Base-by-base conservation (phyloP, 495 filamentous ascomycete species). In the Penicillium paxilli region DNA sequence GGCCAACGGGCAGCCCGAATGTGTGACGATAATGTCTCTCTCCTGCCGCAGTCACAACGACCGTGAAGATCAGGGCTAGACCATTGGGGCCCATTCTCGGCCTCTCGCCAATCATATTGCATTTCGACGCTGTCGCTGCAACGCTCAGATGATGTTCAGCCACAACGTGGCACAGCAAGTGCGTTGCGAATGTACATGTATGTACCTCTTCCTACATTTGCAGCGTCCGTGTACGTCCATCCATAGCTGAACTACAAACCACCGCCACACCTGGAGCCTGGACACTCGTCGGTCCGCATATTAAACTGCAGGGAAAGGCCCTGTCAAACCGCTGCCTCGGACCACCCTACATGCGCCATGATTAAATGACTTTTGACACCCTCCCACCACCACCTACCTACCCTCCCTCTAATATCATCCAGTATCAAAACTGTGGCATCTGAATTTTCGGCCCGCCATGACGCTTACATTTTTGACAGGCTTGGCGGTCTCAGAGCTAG, bases 251-350 rank as follows among this genome's bases (percentile, higher is more conserved):
- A 21, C n/a, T n/a, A 12, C 23, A 8, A 23, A 42, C 40, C 40
- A 42, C 40, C 40, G 40, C 40, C 40, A 42, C 40, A 42, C 40
- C 23, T 42, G 20, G 8, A 21, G 40, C 17, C 40, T 42, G 44
- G 30, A 52, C 28, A 20, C 24, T 25, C 16, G 21, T 52, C 23
- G 25, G 42, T 21, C 16, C 30, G 49, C 41, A 54, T 24, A 55
- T 55, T 47, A 51, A 54, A 47, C 17, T 53, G 49, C 57, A 55
- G 57, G 57, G 51, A 41, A 48, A 21, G 24, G 6, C 47, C 57
- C 41, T 59, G 57, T 51, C 25, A n/a, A 1, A 32, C 28, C 44
- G 30, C 33, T 19, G 37, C 26, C 37, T 37, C 38, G 14, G n/a
- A 28, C n/a, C 35, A 24, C 9, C 40, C 14, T 21, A 11, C 40